Evolutionary conservation across 306 rosid genomes (phyloP).

Genomic region (Begonia peltatifolia): DNA sequence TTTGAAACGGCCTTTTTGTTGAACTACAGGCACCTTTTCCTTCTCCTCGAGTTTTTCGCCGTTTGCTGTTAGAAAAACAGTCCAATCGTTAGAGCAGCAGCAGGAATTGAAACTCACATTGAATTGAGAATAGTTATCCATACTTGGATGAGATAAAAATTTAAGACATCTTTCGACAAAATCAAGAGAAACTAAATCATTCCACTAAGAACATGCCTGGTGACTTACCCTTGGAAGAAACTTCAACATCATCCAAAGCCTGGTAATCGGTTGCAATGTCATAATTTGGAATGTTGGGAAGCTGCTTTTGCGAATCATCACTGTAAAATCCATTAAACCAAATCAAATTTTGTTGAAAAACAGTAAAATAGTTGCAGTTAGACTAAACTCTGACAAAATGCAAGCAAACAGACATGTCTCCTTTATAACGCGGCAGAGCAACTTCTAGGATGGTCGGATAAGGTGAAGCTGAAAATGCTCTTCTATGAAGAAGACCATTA

Average conservation of each 20-base stretch:
- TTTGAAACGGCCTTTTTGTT: slow-evolving; percentile 91
- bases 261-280: slow-evolving; percentile 18
- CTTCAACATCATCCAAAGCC: slow-evolving; percentile 46
- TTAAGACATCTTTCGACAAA: too few relatives aligned
- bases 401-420: slow-evolving; percentile 40
- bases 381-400: neutral
- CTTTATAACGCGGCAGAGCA: slow-evolving; percentile 21
- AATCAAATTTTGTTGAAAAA: neutral
- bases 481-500: slow-evolving; percentile 26
- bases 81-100: too few relatives aligned
- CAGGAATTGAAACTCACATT: too few relatives aligned
- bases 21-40: slow-evolving; percentile 76
- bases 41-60: slow-evolving; percentile 68
- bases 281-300: slow-evolving; percentile 26
- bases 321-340: slow-evolving; percentile 18
- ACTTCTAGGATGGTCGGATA: slow-evolving; percentile 14
- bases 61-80: slow-evolving; percentile 22
- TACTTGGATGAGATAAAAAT: neutral
- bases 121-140: too few relatives aligned
- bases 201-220: slow-evolving; percentile 28
- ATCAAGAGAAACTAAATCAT: neutral
- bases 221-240: slow-evolving; percentile 40
- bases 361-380: too few relatives aligned
- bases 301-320: slow-evolving; percentile 26
- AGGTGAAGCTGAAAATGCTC: slow-evolving; percentile 19